These are phyloP conservation scores for Cyclostephanos invisitatus DNA, from an alignment of 108 stramenopile genomes.

Conservation along the genomic window DNA sequence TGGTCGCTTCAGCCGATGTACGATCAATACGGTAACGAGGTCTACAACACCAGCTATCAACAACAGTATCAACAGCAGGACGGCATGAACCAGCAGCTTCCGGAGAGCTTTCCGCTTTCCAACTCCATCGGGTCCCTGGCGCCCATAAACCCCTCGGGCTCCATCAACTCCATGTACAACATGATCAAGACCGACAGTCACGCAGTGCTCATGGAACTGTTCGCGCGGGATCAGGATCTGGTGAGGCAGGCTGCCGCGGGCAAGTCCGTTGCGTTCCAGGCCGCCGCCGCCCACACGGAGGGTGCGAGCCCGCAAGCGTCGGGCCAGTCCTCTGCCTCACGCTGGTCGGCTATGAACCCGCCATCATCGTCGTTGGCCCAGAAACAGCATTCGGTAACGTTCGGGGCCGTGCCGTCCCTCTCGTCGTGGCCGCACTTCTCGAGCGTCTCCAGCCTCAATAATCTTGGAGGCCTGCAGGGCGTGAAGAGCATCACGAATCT, in stretches of 20 bases:
- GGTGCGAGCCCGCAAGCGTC: constrained; percentile 22
- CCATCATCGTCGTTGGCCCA: constrained; percentile 28
- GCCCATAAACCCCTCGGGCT: constrained; percentile 26
- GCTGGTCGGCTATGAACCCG: constrained; percentile 35
- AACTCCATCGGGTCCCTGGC: constrained; percentile 54
- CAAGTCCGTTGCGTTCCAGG: constrained; percentile 18
- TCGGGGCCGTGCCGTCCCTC: constrained; percentile 67
- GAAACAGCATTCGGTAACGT: constrained; percentile 51
- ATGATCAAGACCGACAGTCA: constrained; percentile 90
- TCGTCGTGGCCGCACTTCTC: constrained; percentile 92
- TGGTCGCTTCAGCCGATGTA: not conserved
- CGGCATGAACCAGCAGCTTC: constrained; percentile 5
- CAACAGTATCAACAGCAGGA: constrained; percentile 53
- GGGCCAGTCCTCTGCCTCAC: constrained; percentile 10
- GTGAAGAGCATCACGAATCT: constrained; percentile 91
- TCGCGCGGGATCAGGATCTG: constrained; percentile 89
- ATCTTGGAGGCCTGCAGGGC: constrained; percentile 85
- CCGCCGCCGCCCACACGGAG: constrained; percentile 27
- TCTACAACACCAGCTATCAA: constrained; percentile 32
- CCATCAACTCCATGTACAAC: constrained; percentile 38
- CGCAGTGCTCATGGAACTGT: constrained; percentile 91
- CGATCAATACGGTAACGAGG: constrained; percentile 58
- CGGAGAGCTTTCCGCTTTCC: constrained; percentile 27
- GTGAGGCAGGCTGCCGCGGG: constrained; percentile 72
- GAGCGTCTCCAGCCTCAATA: constrained; percentile 83